Conservation (phyloP, 148 eudicot genomes). For the Vaccinium darrowii region DNA sequence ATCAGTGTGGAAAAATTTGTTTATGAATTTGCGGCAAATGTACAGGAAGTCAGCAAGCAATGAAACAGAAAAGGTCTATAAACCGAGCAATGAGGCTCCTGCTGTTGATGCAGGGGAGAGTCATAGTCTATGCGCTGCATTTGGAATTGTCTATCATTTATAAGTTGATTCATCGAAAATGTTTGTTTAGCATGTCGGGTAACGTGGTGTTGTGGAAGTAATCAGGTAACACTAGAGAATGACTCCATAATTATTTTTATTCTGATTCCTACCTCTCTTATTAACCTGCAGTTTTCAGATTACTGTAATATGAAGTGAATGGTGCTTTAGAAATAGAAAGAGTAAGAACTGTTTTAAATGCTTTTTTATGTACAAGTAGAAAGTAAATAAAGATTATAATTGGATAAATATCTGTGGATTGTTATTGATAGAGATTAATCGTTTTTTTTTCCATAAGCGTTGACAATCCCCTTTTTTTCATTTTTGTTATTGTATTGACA, state of each 20-base stretch:
- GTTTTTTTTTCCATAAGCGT: too few species aligned
- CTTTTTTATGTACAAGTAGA: background rate
- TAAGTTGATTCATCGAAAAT: background rate
- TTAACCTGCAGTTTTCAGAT: background rate
- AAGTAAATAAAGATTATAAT: background rate
- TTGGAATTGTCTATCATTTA: background rate
- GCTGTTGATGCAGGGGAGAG: background rate
- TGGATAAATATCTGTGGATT: too few species aligned
- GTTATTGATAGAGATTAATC: too few species aligned
- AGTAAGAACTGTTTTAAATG: too few species aligned
- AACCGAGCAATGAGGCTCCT: background rate
- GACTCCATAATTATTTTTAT: background rate
- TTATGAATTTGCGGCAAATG: background rate
- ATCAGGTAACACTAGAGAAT: background rate
- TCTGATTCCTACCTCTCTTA: background rate
- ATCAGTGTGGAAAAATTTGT: background rate
- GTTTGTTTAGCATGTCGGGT: background rate
- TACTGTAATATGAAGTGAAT: background rate
- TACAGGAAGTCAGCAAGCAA: background rate
- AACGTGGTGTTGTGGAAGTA: background rate
- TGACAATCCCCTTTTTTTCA: too few species aligned
- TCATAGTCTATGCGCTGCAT: too few species aligned
- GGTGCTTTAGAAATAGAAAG: background rate
- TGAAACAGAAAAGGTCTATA: background rate
- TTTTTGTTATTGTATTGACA: too few species aligned